A percentile compares a stretch with the other conserved stretches of the same genome.
These are phyloP conservation scores for Rosa persica DNA, from an alignment of 306 rosid genomes.

Conservation along the genomic window DNA sequence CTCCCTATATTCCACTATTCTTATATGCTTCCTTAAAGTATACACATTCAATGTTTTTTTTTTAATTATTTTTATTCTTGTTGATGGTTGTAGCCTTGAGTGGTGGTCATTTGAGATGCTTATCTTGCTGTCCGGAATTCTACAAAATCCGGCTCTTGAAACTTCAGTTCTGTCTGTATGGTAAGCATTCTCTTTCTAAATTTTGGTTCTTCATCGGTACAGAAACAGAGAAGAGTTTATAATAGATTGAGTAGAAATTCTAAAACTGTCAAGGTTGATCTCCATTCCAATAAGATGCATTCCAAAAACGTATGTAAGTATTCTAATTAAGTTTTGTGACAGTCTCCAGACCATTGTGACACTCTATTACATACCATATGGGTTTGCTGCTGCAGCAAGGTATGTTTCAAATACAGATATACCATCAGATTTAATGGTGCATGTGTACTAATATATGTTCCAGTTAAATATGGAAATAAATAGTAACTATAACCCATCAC, in stretches of 20 bases:
- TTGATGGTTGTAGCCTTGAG: slow-evolving; percentile 36
- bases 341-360: background rate
- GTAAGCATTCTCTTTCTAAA: slow-evolving; percentile 9
- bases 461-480: too few species aligned
- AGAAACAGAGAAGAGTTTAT: background rate
- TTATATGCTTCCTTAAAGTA: background rate
- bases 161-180: slow-evolving; percentile 75
- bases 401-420: background rate
- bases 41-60: background rate
- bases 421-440: background rate
- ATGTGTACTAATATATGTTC: too few species aligned
- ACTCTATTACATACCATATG: background rate
- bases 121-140: slow-evolving; percentile 55
- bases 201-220: background rate
- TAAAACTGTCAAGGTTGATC: too few species aligned
- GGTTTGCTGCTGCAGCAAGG: background rate
- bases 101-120: slow-evolving; percentile 77
- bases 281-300: background rate
- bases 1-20: background rate
- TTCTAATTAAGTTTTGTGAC: background rate
- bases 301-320: too few species aligned
- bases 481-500: background rate
- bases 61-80: too few species aligned
- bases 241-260: background rate
- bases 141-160: slow-evolving; percentile 78